Evolutionary conservation across 2,329 filamentous ascomycete species (phyloP), one percentile per base, ranked within the genome.

Genomic region (Thyridium curvatum): DNA sequence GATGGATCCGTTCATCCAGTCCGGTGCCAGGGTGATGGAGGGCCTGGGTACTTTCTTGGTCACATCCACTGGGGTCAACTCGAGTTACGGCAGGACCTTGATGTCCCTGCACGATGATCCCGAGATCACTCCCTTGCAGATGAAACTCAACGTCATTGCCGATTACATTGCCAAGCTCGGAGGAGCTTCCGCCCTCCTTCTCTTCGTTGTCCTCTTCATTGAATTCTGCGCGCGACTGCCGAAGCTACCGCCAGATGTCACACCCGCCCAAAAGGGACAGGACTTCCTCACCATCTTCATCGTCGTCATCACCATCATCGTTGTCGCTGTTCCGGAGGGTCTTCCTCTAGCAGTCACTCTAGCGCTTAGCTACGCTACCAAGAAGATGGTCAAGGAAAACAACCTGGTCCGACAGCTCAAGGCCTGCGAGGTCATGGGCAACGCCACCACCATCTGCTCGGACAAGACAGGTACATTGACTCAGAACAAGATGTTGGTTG

Each of bases 201-300:
- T 95, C 34, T 95, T 96, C 63, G 71, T 91, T 34, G 84, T 94
- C 34, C 71, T 95, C 12, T 78, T 95, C 53, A 90, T 95, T 64
- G 77, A 88, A 52, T 96, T 94, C 55, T 68, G 93, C 9, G 86
- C 81, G 35, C 65, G 77, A 12, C 72, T 95, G 3, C 67, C 69
- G 6, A 55, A 72, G 61, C 39, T 65, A 60, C 46, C 46, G 14
- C 69, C 76, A 41, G 46, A 54, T 4, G 64, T 64, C 2, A 72
- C 72, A 0, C 71, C 87, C 3, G 80, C 86, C 3, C 60, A 79
- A 38, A 95, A 94, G 64, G 89, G 85, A 8, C 86, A 91, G 52
- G 71, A 77, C 38, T 88, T 88, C 51, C 70, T 88, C 48, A 74
- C 83, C 43, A 86, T 88, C 43, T 78, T 89, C 51, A 88, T 89